Evolutionary conservation across 1,284 basidiomycete species (phyloP), one percentile per base, ranked within the genome.

Genomic region (Coniferiporia sulphurascens): DNA sequence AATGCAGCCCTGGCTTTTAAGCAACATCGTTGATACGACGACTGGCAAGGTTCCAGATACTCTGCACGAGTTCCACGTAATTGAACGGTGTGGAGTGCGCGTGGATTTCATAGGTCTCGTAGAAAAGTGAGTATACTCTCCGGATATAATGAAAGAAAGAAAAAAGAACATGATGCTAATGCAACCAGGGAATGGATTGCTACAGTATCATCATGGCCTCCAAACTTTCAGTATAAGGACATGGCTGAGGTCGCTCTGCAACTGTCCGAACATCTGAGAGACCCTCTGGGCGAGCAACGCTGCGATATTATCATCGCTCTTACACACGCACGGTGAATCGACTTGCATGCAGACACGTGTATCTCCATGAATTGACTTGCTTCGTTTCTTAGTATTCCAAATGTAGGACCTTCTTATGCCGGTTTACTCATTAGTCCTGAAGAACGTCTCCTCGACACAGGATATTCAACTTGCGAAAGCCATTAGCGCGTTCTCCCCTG

Each of bases 31-130:
- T 52, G 89, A 93, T 69, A 76, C 70, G 5, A 74, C 72, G 1
- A 91, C 87, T 1, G 80, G 78, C 17, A 73, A 69, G 51, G 78
- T 83, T 38, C 90, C 87, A 0, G 77, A 79, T 35, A 72, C 76
- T 53, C 71, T 92, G 4, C 69, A 78, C 15, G 81, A 86, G 64
- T 91, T 80, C 68, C 73, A 77, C 56, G 76, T 91, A 6, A 73
- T 89, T 12, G 85, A 91, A 65, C 78, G 86, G 43, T 76, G 78
- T 22, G 89, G 89, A 0, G 66, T 91, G 10, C 83, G 81, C 48
- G 81, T 95, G 32, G 93, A 91, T 6, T 69, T 93, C 32, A 86
- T 95, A 58, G 92, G 92, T 2, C 78, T 95, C 0, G 89, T 95
- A 0, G 92, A 94, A 71, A 78, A 89, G 90, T 91, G 55, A 54